A percentile compares a stretch with the other conserved stretches of the same genome.
Conservation (phyloP, 352 stramenopile genomes). For the Globisporangium echinulatum region DNA sequence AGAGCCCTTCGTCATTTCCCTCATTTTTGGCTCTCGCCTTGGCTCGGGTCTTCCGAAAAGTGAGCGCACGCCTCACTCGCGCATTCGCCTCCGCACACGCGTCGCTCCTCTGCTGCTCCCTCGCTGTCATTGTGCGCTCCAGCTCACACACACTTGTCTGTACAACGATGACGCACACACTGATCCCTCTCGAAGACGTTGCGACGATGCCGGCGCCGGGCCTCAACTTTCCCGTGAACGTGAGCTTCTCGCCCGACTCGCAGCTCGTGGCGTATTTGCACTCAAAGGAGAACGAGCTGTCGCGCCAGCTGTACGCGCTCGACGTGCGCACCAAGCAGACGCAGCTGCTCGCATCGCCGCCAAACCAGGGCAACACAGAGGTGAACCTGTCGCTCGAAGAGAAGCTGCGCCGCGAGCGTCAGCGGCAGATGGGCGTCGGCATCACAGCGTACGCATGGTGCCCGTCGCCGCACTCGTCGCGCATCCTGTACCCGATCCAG, state of each 20-base stretch:
- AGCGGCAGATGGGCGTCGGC: conserved; percentile 88
- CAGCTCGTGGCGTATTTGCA: conserved; percentile 84
- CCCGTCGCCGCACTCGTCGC: conserved; percentile 41
- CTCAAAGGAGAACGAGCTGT: conserved; percentile 71
- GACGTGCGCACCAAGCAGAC: conserved; percentile 52
- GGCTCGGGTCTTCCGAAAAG: not conserved
- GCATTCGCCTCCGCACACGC: conserved; percentile 5
- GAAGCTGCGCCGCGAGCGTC: conserved; percentile 87
- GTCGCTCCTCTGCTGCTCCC: not conserved
- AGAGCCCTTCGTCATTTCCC: too few species aligned
- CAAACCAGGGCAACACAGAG: conserved; percentile 78
- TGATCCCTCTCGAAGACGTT: conserved; percentile 84
- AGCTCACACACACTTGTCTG: not conserved
- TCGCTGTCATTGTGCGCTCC: not conserved
- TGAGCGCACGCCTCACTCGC: conserved; percentile 1
- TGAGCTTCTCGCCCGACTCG: conserved; percentile 83
- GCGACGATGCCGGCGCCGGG: conserved; percentile 83
- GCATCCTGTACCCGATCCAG: conserved; percentile 88
- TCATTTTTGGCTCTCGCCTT: not conserved
- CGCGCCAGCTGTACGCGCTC: conserved; percentile 80
- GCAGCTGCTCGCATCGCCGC: conserved; percentile 57
- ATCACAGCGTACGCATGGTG: conserved; percentile 90
- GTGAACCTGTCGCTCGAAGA: conserved; percentile 86
- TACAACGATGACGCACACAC: conserved; percentile 15
- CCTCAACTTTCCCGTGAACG: conserved; percentile 65